These are phyloP conservation scores for Lipomyces yamadae DNA, from an alignment of 805 yeast genomes.

Conservation along the genomic window DNA sequence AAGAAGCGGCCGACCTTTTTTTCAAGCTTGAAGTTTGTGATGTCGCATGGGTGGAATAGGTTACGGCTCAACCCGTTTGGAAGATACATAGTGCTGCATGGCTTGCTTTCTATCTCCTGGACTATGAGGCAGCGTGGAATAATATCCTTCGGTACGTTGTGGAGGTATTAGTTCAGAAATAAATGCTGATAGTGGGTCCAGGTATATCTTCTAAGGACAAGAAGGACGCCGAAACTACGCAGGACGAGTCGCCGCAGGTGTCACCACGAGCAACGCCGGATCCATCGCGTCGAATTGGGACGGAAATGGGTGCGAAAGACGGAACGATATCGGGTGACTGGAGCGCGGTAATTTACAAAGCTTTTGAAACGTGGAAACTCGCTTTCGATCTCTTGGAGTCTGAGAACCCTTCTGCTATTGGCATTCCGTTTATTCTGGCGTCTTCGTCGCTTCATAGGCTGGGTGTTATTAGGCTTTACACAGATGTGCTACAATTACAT, in stretches of 20 bases:
- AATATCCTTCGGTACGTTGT: constrained; percentile 28
- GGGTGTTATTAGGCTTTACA: constrained; percentile 40
- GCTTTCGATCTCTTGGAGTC: constrained; percentile 32
- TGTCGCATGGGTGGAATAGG: constrained; percentile 35
- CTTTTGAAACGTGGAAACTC: constrained; percentile 35
- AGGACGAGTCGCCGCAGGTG: not conserved
- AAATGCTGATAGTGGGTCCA: not conserved
- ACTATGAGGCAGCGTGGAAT: constrained; percentile 45
- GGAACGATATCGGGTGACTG: constrained; percentile 42
- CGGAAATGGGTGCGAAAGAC: constrained; percentile 5
- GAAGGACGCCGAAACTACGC: constrained; percentile 16
- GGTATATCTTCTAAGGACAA: constrained; percentile 22
- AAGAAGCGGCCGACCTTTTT: constrained; percentile 19
- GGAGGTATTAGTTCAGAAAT: not conserved
- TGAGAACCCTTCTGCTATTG: constrained; percentile 31
- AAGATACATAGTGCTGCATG: constrained; percentile 48
- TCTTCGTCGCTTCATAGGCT: constrained; percentile 41
- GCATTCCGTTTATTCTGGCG: constrained; percentile 37
- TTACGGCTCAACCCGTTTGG: constrained; percentile 43
- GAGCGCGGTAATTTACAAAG: constrained; percentile 40
- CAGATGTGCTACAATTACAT: constrained; percentile 39
- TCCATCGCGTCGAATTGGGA: not conserved
- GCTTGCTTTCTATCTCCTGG: constrained; percentile 46
- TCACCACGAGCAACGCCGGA: not conserved
- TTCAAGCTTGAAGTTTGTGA: constrained; percentile 30